Conservation (phyloP, 371 early-diverging fungal genomes). For the Mucor saturninus region DNA sequence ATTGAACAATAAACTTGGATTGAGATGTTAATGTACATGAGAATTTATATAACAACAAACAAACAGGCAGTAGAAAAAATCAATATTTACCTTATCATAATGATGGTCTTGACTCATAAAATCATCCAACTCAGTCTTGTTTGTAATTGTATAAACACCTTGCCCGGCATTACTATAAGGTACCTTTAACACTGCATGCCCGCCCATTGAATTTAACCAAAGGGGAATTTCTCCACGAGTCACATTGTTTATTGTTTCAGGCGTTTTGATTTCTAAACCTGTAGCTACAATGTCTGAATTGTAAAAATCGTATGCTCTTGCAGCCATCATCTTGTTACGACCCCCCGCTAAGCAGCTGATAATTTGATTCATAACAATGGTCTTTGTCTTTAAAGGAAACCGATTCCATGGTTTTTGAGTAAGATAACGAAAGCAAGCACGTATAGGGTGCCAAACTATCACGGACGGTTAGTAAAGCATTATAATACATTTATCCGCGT, state of each 20-base stretch:
- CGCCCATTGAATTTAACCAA: constrained; percentile 88
- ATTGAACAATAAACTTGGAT: constrained; percentile 85
- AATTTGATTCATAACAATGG: constrained; percentile 88
- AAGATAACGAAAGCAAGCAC: constrained; percentile 92
- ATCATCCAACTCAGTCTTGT: constrained; percentile 70
- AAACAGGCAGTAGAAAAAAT: too few relatives aligned
- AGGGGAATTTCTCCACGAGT: constrained; percentile 86
- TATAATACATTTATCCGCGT: too few relatives aligned
- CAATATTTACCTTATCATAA: constrained; percentile 75
- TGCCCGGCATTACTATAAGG: constrained; percentile 95
- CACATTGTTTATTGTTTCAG: constrained; percentile 91
- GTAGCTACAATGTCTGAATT: constrained; percentile 79
- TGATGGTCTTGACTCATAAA: constrained; percentile 86
- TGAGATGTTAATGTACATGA: background rate
- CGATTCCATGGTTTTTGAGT: constrained; percentile 95
- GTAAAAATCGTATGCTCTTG: constrained; percentile 90
- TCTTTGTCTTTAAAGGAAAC: constrained; percentile 82
- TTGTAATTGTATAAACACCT: constrained; percentile 94
- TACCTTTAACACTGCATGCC: constrained; percentile 91
- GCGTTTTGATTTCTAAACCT: constrained; percentile 83
- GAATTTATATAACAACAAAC: background rate
- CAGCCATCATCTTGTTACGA: constrained; percentile 95
- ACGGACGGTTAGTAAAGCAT: background rate
- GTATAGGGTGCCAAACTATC: constrained; percentile 81
- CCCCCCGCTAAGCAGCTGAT: constrained; percentile 93